Evolutionary conservation across 306 rosid species (phyloP).

Genomic region (Vigna radiata): DNA sequence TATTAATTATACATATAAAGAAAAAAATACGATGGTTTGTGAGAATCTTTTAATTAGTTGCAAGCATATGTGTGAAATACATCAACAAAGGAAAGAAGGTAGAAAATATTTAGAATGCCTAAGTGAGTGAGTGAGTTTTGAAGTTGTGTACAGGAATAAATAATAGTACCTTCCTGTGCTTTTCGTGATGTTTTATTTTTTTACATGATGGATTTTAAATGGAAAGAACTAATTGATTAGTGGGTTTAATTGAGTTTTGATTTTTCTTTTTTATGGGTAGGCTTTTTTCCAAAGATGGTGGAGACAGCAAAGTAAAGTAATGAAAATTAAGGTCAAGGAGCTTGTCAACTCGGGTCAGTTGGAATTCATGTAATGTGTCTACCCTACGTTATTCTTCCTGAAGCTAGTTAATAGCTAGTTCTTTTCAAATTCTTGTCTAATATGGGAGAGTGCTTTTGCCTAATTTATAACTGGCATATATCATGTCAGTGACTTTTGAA

Average conservation of each 20-base stretch:
- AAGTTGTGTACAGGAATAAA: not conserved
- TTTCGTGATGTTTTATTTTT: not conserved
- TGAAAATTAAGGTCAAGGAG: conserved; percentile 68
- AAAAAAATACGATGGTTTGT: not conserved
- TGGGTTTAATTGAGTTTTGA: conserved; percentile 24
- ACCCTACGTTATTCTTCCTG: conserved; percentile 10
- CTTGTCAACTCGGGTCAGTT: conserved; percentile 81
- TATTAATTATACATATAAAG: not conserved
- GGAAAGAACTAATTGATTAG: conserved; percentile 8
- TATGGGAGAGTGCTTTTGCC: conserved; percentile 13
- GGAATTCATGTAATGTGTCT: conserved; percentile 74
- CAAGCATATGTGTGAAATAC: not conserved
- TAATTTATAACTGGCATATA: not conserved
- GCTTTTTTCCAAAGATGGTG: conserved; percentile 94
- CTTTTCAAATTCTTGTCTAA: conserved; percentile 9
- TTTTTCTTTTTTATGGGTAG: conserved; percentile 34
- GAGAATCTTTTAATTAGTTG: not conserved
- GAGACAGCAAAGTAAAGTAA: conserved; percentile 77
- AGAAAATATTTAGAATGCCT: not conserved
- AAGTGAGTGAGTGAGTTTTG: not conserved
- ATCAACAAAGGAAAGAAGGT: not conserved
- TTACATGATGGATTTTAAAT: not conserved
- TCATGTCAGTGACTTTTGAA: conserved; percentile 35
- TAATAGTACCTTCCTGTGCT: not conserved
- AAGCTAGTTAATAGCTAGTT: conserved; percentile 13